phyloP scores from a whole-genome alignment of 805 yeast species.

The Candida germanica region DNA sequence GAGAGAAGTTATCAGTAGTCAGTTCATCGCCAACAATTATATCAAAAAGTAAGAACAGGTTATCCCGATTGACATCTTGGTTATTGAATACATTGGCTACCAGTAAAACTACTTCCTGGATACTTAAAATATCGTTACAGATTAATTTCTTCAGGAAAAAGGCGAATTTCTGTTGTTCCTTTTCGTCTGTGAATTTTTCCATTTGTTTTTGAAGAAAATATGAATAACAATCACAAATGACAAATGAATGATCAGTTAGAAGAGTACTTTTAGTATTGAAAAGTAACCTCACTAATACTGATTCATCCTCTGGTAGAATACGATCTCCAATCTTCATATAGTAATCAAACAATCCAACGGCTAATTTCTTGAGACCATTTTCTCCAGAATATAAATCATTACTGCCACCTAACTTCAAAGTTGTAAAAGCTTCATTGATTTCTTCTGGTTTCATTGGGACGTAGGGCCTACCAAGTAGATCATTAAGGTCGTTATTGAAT shows the following conservation, averaged over 20 bases:
- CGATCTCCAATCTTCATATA: constrained; percentile 7
- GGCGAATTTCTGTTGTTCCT: constrained; percentile 1
- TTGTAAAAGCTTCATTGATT: constrained; percentile 4
- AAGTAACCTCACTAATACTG: constrained; percentile 10
- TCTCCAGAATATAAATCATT: constrained; percentile 5
- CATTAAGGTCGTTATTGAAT: constrained; percentile 27
- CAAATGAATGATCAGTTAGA: constrained; percentile 6
- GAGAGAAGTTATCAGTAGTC: neutral
- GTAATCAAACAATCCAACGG: constrained; percentile 11
- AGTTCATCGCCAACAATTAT: constrained; percentile 6
- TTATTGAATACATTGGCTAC: constrained; percentile 4
- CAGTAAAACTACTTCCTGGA: constrained; percentile 1
- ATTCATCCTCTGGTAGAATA: constrained; percentile 5
- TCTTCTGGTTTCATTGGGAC: constrained; percentile 7
- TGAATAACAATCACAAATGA: constrained; percentile 11
- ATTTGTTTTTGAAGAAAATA: constrained; percentile 8
- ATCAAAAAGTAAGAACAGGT: constrained; percentile 6
- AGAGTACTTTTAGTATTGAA: constrained; percentile 8
- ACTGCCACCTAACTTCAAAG: constrained; percentile 10
- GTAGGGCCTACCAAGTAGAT: constrained; percentile 14
- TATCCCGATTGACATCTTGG: constrained; percentile 1
- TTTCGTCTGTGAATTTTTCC: constrained; percentile 1
- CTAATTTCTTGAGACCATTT: constrained; percentile 6
- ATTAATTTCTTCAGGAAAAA: constrained; percentile 7
- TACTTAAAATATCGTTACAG: constrained; percentile 7